Evolutionary conservation across 192 early-diverging fungal species (phyloP).

Genomic region (Linnemannia zychae): DNA sequence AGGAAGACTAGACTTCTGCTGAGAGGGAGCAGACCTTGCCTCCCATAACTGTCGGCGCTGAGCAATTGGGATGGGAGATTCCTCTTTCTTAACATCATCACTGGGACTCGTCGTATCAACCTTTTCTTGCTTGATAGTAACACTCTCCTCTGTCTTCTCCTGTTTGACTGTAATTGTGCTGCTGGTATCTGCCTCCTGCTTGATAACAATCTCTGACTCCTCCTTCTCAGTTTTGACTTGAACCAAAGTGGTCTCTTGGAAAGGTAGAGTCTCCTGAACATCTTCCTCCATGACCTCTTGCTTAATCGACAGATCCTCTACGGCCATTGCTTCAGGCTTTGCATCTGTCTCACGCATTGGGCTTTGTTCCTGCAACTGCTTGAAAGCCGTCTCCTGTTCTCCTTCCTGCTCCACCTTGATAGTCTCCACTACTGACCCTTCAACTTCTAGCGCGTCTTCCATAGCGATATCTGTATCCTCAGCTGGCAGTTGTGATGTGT

Average conservation of each 20-base stretch:
- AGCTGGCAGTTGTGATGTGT: neutral
- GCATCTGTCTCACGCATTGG: neutral
- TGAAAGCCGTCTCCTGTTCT: neutral
- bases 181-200: conserved; percentile 19
- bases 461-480: neutral
- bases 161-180: conserved; percentile 11
- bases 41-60: conserved; percentile 47
- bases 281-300: conserved; percentile 5
- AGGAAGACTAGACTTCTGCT: conserved; percentile 23
- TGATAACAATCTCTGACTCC: conserved; percentile 3
- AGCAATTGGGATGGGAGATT: conserved; percentile 19
- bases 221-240: conserved; percentile 10
- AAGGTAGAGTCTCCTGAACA: neutral
- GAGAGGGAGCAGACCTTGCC: conserved; percentile 13
- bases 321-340: neutral
- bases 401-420: conserved; percentile 7
- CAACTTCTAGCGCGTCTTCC: neutral
- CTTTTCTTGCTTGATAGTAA: conserved; percentile 4
- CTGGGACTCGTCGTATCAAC: neutral
- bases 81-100: conserved; percentile 15
- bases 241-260: neutral
- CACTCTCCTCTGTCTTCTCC: conserved; percentile 9
- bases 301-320: conserved; percentile 2
- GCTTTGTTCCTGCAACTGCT: neutral
- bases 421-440: neutral